Evolutionary conservation across 2,329 filamentous ascomycete genomes (phyloP), one percentile per base, ranked within the genome.

Genomic region (Alternaria sp.): DNA sequence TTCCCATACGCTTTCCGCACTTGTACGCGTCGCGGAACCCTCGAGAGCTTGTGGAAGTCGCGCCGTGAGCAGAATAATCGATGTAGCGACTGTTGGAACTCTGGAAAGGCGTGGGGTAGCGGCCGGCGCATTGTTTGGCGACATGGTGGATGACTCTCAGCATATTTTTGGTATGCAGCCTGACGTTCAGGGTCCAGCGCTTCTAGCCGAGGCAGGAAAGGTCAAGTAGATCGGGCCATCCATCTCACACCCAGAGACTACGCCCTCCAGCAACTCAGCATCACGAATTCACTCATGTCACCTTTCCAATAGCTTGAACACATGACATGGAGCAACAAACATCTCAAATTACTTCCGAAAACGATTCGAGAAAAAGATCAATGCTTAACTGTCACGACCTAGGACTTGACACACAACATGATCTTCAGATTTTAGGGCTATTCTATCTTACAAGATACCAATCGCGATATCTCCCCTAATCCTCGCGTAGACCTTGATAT

Each of bases 31-130:
- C 67, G 62, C 4, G 75, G 69, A 9, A 76, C 69, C 51, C 74
- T 70, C 8, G 77, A 79, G 12, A 78, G 75, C 56, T 75, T 77
- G 67, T 78, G 77, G 52, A 77, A 76, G 45, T 65, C 65, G 62
- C 73, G 73, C 5, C 62, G 70, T 15, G 65, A 46, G 63, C 74
- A 77, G 65, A 74, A 77, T 21, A 75, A 56, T n/a, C 63, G 70
- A 51, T 75, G 71, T 25, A 77, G 61, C 26, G 70, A 71, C 21
- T 30, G 57, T 11, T 72, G 67, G 40, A 75, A 68, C 45, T 76
- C 74, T 25, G 73, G 72, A 64, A 76, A 77, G 47, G 68, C 59
- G 68, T 67, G 67, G 63, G 70, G 55, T 60, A 75, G 67, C 67
- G 66, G 67, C 60, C 67, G 51, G 57, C 65, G 70, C 77, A 79